phyloP scores from a whole-genome alignment of 345 rosid species.

The Euphorbia lathyris region DNA sequence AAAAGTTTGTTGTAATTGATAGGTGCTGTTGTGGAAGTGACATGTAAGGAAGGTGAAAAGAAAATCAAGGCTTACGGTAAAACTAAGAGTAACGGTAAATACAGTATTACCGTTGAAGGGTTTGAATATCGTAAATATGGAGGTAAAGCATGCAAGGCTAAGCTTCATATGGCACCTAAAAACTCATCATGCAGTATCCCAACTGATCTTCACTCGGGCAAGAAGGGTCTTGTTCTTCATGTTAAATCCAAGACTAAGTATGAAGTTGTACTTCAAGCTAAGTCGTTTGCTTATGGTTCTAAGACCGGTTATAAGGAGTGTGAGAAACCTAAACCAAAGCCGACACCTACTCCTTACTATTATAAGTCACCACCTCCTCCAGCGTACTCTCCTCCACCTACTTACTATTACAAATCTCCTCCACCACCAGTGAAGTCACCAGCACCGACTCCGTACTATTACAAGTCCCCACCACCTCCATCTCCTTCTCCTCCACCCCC shows the following conservation, averaged over 20 bases:
- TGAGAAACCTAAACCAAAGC: conserved; percentile 10
- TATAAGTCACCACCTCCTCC: conserved; percentile 31
- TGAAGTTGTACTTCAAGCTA: conserved; percentile 21
- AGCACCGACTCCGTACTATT: neutral
- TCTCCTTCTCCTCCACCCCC: neutral
- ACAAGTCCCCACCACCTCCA: conserved; percentile 12
- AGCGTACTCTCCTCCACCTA: no score
- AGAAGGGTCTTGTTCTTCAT: conserved; percentile 18
- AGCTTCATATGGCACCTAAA: conserved; percentile 29
- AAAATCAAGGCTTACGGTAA: conserved; percentile 30
- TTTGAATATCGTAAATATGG: conserved; percentile 28
- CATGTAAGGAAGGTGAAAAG: conserved; percentile 23
- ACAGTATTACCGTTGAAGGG: conserved; percentile 22
- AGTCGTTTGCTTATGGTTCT: conserved; percentile 37
- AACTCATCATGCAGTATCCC: conserved; percentile 28
- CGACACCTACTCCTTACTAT: conserved; percentile 23
- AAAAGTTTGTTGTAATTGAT: neutral
- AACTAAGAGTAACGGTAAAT: conserved; percentile 31
- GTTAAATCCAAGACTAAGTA: conserved; percentile 25
- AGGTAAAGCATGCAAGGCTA: conserved; percentile 31
- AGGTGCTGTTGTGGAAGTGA: conserved; percentile 34
- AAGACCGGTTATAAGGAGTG: conserved; percentile 27
- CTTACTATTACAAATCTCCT: conserved; percentile 5
- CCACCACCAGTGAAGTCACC: conserved; percentile 32
- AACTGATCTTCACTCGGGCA: conserved; percentile 20